Evolutionary conservation across 2,329 filamentous ascomycete genomes (phyloP).

Genomic region (Fusarium euwallaceae): DNA sequence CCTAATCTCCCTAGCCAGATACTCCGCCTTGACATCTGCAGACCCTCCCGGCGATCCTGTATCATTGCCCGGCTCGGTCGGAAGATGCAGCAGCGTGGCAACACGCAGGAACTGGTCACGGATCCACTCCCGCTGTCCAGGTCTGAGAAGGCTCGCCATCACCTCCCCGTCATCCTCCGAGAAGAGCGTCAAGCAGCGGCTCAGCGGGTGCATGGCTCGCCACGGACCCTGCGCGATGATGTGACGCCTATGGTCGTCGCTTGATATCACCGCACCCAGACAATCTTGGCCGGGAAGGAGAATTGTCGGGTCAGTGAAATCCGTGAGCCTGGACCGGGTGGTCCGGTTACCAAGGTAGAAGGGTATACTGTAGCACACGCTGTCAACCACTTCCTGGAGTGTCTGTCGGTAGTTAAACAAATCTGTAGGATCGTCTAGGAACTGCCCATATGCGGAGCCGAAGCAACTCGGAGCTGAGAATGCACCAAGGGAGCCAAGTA

Average conservation of each 20-base stretch:
- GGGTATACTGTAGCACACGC: not conserved
- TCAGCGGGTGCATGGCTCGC: not conserved
- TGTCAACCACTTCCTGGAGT: not conserved
- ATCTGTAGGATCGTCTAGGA: not conserved
- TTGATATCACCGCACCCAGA: not conserved
- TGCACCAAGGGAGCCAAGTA: not conserved
- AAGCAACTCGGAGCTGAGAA: not conserved
- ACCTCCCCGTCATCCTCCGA: not conserved
- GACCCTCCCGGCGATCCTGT: not conserved
- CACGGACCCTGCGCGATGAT: not conserved
- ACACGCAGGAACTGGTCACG: not conserved
- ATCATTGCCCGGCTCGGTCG: not conserved
- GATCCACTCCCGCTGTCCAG: constrained; percentile 2
- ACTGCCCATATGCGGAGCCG: not conserved
- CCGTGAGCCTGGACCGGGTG: not conserved
- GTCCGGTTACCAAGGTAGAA: constrained; percentile 1
- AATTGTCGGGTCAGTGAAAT: not conserved
- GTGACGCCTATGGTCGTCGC: not conserved
- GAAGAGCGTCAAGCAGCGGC: not conserved
- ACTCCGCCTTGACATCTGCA: not conserved
- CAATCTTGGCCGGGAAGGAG: not conserved
- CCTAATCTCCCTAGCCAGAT: not conserved
- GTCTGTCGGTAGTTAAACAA: not conserved
- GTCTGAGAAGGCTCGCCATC: not conserved
- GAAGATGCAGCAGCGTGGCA: not conserved